A percentile compares a stretch with the other conserved stretches of the same genome.
phyloP scores from a whole-genome alignment of 1,284 basidiomycete genomes.

The Marasmius sp. region DNA sequence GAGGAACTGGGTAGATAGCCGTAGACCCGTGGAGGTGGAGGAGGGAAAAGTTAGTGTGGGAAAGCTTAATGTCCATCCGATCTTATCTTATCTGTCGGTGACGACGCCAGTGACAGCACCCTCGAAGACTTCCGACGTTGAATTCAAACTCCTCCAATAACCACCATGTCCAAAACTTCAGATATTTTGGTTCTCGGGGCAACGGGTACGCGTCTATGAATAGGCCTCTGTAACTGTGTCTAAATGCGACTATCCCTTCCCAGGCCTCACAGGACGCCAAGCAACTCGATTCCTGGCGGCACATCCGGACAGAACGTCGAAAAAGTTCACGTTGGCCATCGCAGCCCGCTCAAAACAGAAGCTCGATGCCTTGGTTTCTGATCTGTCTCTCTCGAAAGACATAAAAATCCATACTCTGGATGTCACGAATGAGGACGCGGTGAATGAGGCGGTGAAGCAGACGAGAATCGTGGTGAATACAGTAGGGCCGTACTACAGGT shows the following conservation, averaged over 20 bases:
- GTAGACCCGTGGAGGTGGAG: too few species aligned
- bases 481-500: slow-evolving; percentile 65
- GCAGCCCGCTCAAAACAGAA: slow-evolving; percentile 61
- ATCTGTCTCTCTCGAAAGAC: slow-evolving; percentile 38
- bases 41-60: too few species aligned
- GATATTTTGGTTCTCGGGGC: background rate
- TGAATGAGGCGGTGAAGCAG: slow-evolving; percentile 54
- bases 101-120: too few species aligned
- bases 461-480: slow-evolving; percentile 66
- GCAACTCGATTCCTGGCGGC: slow-evolving; percentile 57
- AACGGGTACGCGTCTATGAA: background rate
- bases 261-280: slow-evolving; percentile 67
- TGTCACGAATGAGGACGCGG: slow-evolving; percentile 41
- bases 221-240: background rate
- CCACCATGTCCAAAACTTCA: background rate
- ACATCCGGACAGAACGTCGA: slow-evolving; percentile 48
- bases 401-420: slow-evolving; percentile 52
- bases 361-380: slow-evolving; percentile 44
- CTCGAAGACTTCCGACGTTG: too few species aligned
- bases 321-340: slow-evolving; percentile 55
- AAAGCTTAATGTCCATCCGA: too few species aligned
- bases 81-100: too few species aligned
- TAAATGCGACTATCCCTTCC: background rate
- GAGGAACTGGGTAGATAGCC: too few species aligned
- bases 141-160: too few species aligned